A percentile compares a stretch with the other conserved stretches of the same genome.
Conservation (phyloP, 495 filamentous ascomycete species). For the Chlorociboria aeruginascens region DNA sequence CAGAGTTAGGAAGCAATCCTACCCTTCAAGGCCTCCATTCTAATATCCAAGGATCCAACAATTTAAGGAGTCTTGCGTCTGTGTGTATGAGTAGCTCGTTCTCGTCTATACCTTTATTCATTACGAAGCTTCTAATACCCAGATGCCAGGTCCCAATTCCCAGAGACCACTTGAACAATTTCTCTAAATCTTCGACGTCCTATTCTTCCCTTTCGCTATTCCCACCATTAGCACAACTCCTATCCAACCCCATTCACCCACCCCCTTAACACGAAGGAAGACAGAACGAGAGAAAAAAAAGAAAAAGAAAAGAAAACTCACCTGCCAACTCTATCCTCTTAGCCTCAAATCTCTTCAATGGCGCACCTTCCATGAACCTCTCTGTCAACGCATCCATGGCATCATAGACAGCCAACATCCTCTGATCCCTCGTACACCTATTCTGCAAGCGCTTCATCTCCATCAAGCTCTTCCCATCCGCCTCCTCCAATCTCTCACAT, state of each 20-base stretch:
- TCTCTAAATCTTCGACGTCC: conserved; percentile 6
- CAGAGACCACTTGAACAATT: neutral
- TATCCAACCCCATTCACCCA: neutral
- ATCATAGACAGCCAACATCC: conserved; percentile 14
- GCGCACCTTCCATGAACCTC: conserved; percentile 17
- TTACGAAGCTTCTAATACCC: too few species aligned
- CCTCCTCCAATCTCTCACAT: conserved; percentile 10
- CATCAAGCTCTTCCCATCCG: conserved; percentile 21
- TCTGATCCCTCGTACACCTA: conserved; percentile 12
- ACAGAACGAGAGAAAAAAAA: neutral
- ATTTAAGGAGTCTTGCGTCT: too few species aligned
- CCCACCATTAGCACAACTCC: neutral
- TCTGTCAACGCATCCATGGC: conserved; percentile 15
- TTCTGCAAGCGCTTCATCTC: conserved; percentile 21
- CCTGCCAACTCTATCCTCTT: conserved; percentile 16
- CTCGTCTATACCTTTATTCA: too few species aligned
- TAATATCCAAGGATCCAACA: too few species aligned
- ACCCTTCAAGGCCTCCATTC: too few species aligned
- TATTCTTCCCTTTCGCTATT: conserved; percentile 9
- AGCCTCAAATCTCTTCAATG: conserved; percentile 11
- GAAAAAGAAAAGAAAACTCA: neutral
- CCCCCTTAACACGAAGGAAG: neutral
- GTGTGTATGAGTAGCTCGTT: too few species aligned
- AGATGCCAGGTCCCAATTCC: too few species aligned
- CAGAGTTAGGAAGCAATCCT: too few species aligned